phyloP scores from a whole-genome alignment of 345 rosid species.

The Dimocarpus longan region DNA sequence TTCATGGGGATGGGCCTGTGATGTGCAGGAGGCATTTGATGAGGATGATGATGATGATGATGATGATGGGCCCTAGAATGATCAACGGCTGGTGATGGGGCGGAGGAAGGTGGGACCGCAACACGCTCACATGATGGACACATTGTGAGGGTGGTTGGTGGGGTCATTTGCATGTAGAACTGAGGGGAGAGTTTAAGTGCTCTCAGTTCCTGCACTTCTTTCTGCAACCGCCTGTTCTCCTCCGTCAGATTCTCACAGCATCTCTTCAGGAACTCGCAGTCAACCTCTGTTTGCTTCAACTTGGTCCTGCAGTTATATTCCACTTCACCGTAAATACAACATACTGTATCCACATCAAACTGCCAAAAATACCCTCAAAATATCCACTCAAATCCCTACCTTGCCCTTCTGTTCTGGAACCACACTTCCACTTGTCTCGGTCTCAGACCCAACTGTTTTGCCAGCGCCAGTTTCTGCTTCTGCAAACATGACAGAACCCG shows the following conservation, averaged over 20 bases:
- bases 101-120: conserved; percentile 56
- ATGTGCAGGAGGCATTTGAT: conserved; percentile 13
- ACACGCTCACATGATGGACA: conserved; percentile 98
- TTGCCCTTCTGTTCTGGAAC: conserved; percentile 99
- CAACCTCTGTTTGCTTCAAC: conserved; percentile 98
- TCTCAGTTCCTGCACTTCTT: conserved; percentile 90
- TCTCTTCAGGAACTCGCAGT: conserved; percentile 91
- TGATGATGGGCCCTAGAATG: conserved; percentile 37
- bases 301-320: conserved; percentile 62
- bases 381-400: conserved; percentile 43
- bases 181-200: conserved; percentile 95
- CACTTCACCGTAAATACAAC: neutral
- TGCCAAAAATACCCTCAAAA: conserved; percentile 17
- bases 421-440: conserved; percentile 97
- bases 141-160: conserved; percentile 98
- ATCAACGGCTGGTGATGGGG: conserved; percentile 34
- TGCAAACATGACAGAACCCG: conserved; percentile 26
- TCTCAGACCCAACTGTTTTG: conserved; percentile 80
- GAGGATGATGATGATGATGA: neutral
- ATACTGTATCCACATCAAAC: neutral
- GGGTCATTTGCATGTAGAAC: conserved; percentile 98
- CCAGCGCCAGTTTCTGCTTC: conserved; percentile 91
- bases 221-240: conserved; percentile 94
- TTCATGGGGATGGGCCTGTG: conserved; percentile 50
- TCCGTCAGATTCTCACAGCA: conserved; percentile 97